Percentiles rank a stretch among this genome's conserved stretches.
Conservation (phyloP, 73 alveolate species). For the Urostyla sp. region DNA sequence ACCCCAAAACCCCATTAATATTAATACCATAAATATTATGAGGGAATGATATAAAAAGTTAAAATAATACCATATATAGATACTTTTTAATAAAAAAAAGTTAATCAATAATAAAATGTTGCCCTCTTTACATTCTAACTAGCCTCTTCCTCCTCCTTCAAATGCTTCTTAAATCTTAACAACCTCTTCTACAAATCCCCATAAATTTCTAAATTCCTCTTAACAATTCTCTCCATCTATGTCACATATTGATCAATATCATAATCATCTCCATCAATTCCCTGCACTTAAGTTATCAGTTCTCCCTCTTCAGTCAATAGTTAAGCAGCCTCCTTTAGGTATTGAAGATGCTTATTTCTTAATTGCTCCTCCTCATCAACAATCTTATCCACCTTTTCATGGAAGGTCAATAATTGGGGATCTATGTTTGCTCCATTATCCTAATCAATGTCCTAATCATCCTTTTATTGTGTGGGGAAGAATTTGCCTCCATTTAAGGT, state of each 20-base stretch:
- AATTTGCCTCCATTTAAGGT: slow-evolving; percentile 70
- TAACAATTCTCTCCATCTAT: slow-evolving; percentile 85
- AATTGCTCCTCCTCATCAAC: slow-evolving; percentile 94
- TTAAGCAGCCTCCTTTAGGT: slow-evolving; percentile 95
- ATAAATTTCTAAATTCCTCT: slow-evolving; percentile 89
- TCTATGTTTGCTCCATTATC: slow-evolving; percentile 47
- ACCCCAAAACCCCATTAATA: too few relatives aligned
- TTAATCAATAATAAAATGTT: slow-evolving; percentile 14
- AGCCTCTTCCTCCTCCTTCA: slow-evolving; percentile 68
- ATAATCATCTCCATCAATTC: slow-evolving; percentile 83
- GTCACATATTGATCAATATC: slow-evolving; percentile 93
- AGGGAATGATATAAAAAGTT: too few relatives aligned
- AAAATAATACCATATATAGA: too few relatives aligned
- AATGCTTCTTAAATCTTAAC: slow-evolving; percentile 75
- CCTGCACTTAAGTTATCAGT: slow-evolving; percentile 84
- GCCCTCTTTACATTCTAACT: slow-evolving; percentile 45
- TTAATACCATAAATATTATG: too few relatives aligned
- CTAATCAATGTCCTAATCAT: slow-evolving; percentile 51
- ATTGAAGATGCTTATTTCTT: slow-evolving; percentile 87
- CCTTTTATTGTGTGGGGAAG: too few relatives aligned
- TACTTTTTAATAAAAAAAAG: background rate
- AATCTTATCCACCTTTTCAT: slow-evolving; percentile 89
- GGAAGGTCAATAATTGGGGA: slow-evolving; percentile 84
- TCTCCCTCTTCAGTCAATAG: slow-evolving; percentile 95
- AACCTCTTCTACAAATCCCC: slow-evolving; percentile 82